Conservation (phyloP, 306 rosid species). For the Begonia loranthoides region DNA sequence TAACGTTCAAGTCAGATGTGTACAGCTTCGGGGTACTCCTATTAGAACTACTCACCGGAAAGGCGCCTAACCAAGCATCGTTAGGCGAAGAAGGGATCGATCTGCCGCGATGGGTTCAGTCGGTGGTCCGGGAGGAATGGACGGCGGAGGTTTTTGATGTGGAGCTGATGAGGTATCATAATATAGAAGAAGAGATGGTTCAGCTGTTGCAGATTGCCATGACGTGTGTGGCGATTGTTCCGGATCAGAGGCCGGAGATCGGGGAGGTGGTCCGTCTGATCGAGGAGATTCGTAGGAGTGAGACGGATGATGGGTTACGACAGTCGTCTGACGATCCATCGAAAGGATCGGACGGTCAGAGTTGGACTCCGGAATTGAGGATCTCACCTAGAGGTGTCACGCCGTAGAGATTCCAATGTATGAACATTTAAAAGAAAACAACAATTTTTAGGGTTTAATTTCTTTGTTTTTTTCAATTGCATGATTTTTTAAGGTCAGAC, state of each 20-base stretch:
- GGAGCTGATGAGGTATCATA: constrained; percentile 80
- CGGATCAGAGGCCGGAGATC: constrained; percentile 83
- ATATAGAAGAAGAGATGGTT: constrained; percentile 96
- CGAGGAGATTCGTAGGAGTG: constrained; percentile 66
- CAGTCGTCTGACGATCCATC: constrained; percentile 97
- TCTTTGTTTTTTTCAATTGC: too few species aligned
- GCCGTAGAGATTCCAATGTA: constrained; percentile 20
- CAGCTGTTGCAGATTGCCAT: constrained; percentile 84
- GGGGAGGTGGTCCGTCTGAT: constrained; percentile 83
- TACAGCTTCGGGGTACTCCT: constrained; percentile 84
- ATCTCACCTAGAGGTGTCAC: constrained; percentile 60
- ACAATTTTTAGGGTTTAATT: too few species aligned
- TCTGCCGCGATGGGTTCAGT: constrained; percentile 92
- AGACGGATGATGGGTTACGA: constrained; percentile 77
- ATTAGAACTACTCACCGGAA: constrained; percentile 78
- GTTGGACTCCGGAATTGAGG: constrained; percentile 58
- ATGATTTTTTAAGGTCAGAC: too few species aligned
- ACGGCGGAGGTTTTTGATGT: constrained; percentile 95
- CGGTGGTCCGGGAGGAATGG: constrained; percentile 97
- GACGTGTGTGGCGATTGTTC: constrained; percentile 83
- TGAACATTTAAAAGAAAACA: too few species aligned
- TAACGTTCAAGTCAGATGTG: constrained; percentile 78
- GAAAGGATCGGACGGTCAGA: constrained; percentile 79
- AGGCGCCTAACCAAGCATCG: constrained; percentile 91
- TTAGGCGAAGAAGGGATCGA: constrained; percentile 90